Evolutionary conservation across 1,139 yeast genomes (phyloP).

Genomic region (Spathaspora sp.): DNA sequence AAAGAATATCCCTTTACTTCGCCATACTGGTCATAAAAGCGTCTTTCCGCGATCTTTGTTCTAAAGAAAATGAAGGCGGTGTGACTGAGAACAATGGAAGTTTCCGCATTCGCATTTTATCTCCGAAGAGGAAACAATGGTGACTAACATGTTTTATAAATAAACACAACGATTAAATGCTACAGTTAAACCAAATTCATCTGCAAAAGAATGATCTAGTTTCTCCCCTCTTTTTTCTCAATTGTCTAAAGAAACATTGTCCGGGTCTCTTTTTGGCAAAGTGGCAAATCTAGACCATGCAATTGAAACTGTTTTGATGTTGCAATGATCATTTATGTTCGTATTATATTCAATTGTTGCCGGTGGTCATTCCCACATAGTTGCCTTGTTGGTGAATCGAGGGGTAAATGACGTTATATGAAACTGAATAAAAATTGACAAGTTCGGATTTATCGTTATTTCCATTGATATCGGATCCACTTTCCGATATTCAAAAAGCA

Average conservation of each 20-base stretch:
- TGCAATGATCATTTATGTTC: neutral
- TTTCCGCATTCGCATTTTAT: neutral
- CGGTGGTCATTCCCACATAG: neutral
- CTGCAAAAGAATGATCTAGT: neutral
- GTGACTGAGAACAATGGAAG: neutral
- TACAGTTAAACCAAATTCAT: neutral
- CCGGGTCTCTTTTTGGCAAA: neutral
- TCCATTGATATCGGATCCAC: neutral
- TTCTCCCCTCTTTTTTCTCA: neutral
- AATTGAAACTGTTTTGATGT: neutral
- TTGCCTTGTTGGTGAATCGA: too few relatives aligned
- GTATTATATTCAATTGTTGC: neutral
- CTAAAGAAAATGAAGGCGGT: neutral
- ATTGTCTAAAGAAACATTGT: neutral
- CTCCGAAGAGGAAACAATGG: neutral
- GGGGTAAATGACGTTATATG: too few relatives aligned
- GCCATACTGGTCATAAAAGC: neutral
- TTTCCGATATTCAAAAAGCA: neutral
- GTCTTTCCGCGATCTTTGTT: neutral
- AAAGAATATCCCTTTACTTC: neutral
- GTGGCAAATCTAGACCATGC: neutral
- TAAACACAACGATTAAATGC: neutral
- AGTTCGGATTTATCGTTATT: neutral
- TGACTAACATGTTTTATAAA: conserved; percentile 1
- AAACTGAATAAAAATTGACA: too few relatives aligned